Evolutionary conservation across 2,329 filamentous ascomycete species (phyloP).

Genomic region (Gnomoniopsis smithogilvyi): DNA sequence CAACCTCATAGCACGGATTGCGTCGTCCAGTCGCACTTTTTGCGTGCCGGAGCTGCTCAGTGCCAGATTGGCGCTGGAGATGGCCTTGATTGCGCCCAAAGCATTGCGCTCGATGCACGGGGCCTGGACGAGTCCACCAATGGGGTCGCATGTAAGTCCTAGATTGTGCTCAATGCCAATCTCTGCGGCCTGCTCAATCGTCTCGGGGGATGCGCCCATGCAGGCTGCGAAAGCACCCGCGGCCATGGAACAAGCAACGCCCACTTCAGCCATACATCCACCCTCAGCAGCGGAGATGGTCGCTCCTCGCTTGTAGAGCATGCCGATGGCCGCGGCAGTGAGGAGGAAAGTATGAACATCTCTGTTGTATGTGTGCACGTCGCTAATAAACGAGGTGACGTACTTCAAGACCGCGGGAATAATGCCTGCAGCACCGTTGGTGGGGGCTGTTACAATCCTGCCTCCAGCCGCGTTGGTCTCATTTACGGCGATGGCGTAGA

Average conservation of each 20-base stretch:
- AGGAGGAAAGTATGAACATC: constrained; percentile 47
- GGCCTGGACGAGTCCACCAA: constrained; percentile 47
- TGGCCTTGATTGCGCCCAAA: constrained; percentile 47
- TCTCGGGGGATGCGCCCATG: constrained; percentile 48
- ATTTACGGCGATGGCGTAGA: constrained; percentile 50
- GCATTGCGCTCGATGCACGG: constrained; percentile 51
- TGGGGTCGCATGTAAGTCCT: constrained; percentile 48
- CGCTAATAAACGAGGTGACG: constrained; percentile 46
- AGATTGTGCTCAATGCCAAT: constrained; percentile 53
- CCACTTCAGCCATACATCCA: constrained; percentile 52
- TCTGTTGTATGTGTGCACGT: constrained; percentile 39
- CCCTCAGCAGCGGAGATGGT: constrained; percentile 50
- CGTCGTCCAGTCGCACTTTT: constrained; percentile 48
- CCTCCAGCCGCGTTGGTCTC: constrained; percentile 51
- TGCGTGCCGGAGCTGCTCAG: constrained; percentile 44
- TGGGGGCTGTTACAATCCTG: constrained; percentile 48
- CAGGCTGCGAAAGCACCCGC: constrained; percentile 48
- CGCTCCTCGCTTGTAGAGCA: constrained; percentile 51
- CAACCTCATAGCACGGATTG: constrained; percentile 47
- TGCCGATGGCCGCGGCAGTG: constrained; percentile 47
- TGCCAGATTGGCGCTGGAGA: constrained; percentile 47
- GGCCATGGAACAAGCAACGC: constrained; percentile 50
- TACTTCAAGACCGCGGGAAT: constrained; percentile 51
- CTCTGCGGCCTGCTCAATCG: constrained; percentile 48
- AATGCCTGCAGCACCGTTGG: constrained; percentile 49